Conservation (phyloP, 345 rosid species). For the Aquilaria yunnanensis region DNA sequence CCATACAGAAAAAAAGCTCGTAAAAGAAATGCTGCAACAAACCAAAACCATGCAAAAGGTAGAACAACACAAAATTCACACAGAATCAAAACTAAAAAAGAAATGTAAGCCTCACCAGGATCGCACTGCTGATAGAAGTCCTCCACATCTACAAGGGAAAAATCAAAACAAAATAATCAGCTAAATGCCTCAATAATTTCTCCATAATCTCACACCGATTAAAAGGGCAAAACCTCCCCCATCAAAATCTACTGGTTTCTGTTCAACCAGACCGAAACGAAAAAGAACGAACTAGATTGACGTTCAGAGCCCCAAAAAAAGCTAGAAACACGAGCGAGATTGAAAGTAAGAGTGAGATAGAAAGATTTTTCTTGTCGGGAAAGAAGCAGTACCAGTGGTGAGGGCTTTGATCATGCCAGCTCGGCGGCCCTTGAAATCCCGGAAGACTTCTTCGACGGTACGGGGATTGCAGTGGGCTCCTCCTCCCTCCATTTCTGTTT, state of each 20-base stretch:
- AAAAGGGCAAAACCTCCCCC: background rate
- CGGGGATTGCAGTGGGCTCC: constrained; percentile 43
- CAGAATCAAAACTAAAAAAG: background rate
- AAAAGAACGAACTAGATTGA: background rate
- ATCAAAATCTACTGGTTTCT: background rate
- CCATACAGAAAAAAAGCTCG: background rate
- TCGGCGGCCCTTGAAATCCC: constrained; percentile 67
- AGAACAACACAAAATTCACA: background rate
- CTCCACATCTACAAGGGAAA: constrained; percentile 48
- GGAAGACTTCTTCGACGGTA: constrained; percentile 70
- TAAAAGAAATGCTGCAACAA: background rate
- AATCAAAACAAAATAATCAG: constrained; percentile 12
- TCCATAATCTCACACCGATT: background rate
- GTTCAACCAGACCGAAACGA: background rate
- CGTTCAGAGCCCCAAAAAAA: too few relatives aligned
- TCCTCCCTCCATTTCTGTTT: constrained; percentile 34
- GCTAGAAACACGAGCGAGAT: too few relatives aligned
- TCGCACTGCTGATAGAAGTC: constrained; percentile 60
- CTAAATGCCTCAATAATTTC: background rate
- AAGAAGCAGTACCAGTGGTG: constrained; percentile 39
- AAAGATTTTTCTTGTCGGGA: constrained; percentile 6
- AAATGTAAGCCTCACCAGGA: constrained; percentile 47
- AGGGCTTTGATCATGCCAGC: constrained; percentile 69
- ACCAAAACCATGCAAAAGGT: background rate
- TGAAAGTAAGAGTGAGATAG: too few relatives aligned